Evolutionary conservation across 2,329 filamentous ascomycete genomes (phyloP).

Genomic region (Penicillium sp.): DNA sequence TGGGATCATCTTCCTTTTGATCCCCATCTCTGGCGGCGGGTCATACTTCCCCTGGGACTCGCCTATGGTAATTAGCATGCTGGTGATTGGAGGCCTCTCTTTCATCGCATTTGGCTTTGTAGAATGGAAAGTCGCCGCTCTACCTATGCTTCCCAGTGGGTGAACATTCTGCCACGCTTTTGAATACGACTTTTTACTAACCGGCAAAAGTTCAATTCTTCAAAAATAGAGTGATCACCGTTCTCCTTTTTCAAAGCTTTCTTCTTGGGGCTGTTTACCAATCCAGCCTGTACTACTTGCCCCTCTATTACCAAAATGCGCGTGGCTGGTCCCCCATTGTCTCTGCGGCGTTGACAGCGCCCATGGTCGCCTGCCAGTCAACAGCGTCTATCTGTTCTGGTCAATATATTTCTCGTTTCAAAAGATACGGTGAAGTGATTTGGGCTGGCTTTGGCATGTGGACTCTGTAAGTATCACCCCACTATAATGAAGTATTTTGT

Average conservation of each 20-base stretch:
- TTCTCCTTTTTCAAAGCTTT: constrained; percentile 55
- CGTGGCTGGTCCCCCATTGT: constrained; percentile 40
- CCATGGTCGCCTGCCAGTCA: constrained; percentile 46
- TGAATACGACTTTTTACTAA: constrained; percentile 3
- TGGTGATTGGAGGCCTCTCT: constrained; percentile 45
- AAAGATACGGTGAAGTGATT: constrained; percentile 56
- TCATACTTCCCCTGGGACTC: constrained; percentile 53
- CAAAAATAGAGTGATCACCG: constrained; percentile 46
- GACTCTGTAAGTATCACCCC: constrained; percentile 37
- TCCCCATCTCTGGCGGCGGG: constrained; percentile 58
- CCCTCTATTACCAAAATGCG: constrained; percentile 57
- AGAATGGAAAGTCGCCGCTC: constrained; percentile 50
- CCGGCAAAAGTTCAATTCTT: constrained; percentile 43
- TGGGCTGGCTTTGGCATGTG: constrained; percentile 44
- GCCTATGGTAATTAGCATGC: constrained; percentile 55
- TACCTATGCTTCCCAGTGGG: constrained; percentile 54
- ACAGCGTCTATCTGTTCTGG: constrained; percentile 41
- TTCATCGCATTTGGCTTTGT: constrained; percentile 48
- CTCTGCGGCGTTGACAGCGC: constrained; percentile 49
- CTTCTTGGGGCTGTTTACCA: constrained; percentile 57
- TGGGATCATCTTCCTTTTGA: constrained; percentile 55
- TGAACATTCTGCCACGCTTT: background rate
- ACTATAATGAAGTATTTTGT: background rate
- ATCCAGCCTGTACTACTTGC: constrained; percentile 55
- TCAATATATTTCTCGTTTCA: constrained; percentile 52